Evolutionary conservation across 2,329 filamentous ascomycete species (phyloP), one percentile per base, ranked within the genome.

Genomic region (Triangularia setosa): DNA sequence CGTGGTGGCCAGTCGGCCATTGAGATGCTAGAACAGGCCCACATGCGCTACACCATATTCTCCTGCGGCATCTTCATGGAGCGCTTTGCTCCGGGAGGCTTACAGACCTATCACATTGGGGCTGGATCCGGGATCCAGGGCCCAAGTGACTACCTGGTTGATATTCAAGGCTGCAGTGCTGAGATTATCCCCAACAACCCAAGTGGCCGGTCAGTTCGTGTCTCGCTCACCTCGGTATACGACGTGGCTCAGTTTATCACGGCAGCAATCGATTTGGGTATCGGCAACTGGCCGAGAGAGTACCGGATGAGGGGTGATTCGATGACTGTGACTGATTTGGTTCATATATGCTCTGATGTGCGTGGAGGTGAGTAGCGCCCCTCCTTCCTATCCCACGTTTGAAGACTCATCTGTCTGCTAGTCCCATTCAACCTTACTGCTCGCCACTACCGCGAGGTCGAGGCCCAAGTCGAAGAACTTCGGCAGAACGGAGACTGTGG

Each of bases 21-120:
- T 5, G 78, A 80, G 1, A 79, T 84, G 16, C 76, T 91, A 3
- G 79, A 82, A 57, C 80, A 85, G 58, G 73, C 77, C 4, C 76
- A 79, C 54, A 90, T 93, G 78, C 81, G 83, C 52, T 90, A 84
- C 66, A 92, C 90, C 0, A 80, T 87, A 25, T 92, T 93, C 75
- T 85, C 87, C 0, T 93, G 90, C 69, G 90, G 90, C 21, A 76
- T 92, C 28, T 86, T 93, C 68, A 93, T 92, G 79, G 90, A 93
- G 73, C 81, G 89, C 0, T 92, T 93, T 70, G 86, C 85, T 21
- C 87, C 87, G 0, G 86, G 84, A 2, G 90, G 90, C 0, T 81
- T 93, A 64, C 79, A 80, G 12, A 78, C 80, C 18, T 81, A 86
- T 61, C 79, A 81, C 33, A 87, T 92, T 56, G 89, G 89, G 0